Evolutionary conservation across 768 basidiomycete species (phyloP), one percentile per base, ranked within the genome.

Genomic region (Naganishia vishniacii): DNA sequence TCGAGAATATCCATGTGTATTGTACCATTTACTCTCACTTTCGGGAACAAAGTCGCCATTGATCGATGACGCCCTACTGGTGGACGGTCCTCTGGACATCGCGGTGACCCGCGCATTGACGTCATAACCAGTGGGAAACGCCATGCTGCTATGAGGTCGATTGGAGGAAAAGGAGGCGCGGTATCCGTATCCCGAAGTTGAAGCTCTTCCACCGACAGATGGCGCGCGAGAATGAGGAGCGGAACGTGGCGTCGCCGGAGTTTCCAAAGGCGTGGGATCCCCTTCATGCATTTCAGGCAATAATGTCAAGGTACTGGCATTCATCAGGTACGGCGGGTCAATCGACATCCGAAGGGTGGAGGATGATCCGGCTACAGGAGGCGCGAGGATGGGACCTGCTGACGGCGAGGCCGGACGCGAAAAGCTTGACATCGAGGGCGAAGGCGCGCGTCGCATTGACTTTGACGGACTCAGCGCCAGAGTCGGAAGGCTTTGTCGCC

Each of bases 251-350:
- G 49, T 34, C 15, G 37, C 13, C 13, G 31, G 49, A 8, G 53
- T 40, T 20, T 49, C 45, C 12, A 34, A 34, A 9, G 58, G 45
- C 5, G 66, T 64, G 0, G 71, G 67, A 34, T 73, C 72, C 26
- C 69, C 65, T 12, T 48, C 59, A 0, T 70, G 61, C 71, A 75
- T 71, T 37, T 75, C 72, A 3, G 75, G 75, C 20, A 77, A 60
- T 12, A 77, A 40, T 16, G 75, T 77, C 16, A 77, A 51, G 1
- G 70, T 63, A 41, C 70, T 70, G 3, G 75, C 71, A 44, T 51
- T 41, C 42, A 67, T 26, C 51, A 41, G 37, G 41, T 62, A 67
- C 13, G 65, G 41, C 23, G 65, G 65, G 16, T 67, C 65, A 40
- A 67, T 63, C 0, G 65, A 67, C 65, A 67, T 62, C n/a, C 65